A percentile compares a stretch with the other conserved stretches of the same genome.
phyloP scores from a whole-genome alignment of 23 red algal species.

The Gracilaria caudata region DNA sequence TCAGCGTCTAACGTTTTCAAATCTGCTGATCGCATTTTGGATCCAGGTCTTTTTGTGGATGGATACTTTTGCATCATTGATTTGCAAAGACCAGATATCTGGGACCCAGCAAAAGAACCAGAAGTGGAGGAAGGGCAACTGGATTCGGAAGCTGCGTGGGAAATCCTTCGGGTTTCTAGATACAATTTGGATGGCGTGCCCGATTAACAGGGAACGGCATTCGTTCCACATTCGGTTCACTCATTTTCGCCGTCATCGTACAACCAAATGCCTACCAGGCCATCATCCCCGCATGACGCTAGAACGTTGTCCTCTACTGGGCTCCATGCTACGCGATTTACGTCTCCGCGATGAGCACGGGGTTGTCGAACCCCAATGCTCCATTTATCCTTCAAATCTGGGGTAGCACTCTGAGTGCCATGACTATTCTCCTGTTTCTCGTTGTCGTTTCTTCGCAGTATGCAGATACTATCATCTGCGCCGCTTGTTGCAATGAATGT shows the following conservation, averaged over 20 bases:
- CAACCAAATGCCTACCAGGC: conserved; percentile 72
- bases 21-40: conserved; percentile 32
- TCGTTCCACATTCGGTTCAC: not conserved
- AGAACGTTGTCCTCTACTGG: conserved; percentile 73
- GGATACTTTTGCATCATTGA: conserved; percentile 62
- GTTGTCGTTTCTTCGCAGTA: conserved; percentile 37
- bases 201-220: not conserved
- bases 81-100: conserved; percentile 48
- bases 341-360: conserved; percentile 80
- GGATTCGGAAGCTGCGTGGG: conserved; percentile 48
- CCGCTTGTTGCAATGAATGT: conserved; percentile 72
- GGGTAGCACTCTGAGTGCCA: not conserved
- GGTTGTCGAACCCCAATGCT: conserved; percentile 16
- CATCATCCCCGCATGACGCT: conserved; percentile 92
- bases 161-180: conserved; percentile 32
- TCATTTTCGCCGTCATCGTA: conserved; percentile 21
- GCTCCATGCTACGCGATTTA: conserved; percentile 87
- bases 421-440: not conserved
- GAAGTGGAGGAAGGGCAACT: conserved; percentile 52
- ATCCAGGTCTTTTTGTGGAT: conserved; percentile 53
- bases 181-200: conserved; percentile 46
- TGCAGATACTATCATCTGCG: conserved; percentile 81
- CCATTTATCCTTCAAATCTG: conserved; percentile 28
- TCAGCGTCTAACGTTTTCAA: conserved; percentile 29
- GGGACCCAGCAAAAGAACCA: conserved; percentile 62